These are phyloP conservation scores for Centrapalus pauciflorus DNA, from an alignment of 129 eudicot genomes.

Conservation along the genomic window DNA sequence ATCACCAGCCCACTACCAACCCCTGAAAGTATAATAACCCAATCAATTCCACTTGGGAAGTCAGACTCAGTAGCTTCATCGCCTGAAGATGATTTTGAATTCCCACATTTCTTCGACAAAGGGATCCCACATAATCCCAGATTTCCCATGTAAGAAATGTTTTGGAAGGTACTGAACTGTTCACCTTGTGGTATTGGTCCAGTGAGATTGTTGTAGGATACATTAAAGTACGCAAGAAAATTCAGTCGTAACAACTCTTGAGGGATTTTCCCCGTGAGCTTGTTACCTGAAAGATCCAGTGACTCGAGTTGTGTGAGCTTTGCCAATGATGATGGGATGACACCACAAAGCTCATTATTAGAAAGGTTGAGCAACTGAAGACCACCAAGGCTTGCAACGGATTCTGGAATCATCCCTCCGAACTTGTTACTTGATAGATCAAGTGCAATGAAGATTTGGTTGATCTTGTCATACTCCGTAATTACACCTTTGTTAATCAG, in stretches of 20 bases:
- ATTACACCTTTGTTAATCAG: constrained; percentile 6
- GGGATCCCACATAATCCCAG: constrained; percentile 9
- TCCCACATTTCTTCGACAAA: background rate
- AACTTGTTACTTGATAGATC: constrained; percentile 36
- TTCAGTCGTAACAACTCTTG: constrained; percentile 4
- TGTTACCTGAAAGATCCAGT: constrained; percentile 25
- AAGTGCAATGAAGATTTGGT: background rate
- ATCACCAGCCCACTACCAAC: constrained; percentile 13
- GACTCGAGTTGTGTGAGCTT: constrained; percentile 22
- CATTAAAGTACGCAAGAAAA: constrained; percentile 11
- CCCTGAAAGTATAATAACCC: constrained; percentile 6
- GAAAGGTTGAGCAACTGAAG: constrained; percentile 25
- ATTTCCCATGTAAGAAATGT: constrained; percentile 12
- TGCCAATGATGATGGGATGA: background rate
- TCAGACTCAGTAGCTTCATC: background rate
- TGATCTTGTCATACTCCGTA: background rate
- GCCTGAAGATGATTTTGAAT: background rate
- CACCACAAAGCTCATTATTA: constrained; percentile 16
- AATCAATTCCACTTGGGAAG: constrained; percentile 8
- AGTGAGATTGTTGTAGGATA: constrained; percentile 21
- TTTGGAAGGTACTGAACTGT: constrained; percentile 11
- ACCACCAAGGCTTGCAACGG: background rate
- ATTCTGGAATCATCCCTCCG: constrained; percentile 17
- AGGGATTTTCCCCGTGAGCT: constrained; percentile 26
- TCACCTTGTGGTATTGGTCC: constrained; percentile 14